phyloP scores from a whole-genome alignment of 495 filamentous ascomycete genomes.

The Tetracladium marchalianum region DNA sequence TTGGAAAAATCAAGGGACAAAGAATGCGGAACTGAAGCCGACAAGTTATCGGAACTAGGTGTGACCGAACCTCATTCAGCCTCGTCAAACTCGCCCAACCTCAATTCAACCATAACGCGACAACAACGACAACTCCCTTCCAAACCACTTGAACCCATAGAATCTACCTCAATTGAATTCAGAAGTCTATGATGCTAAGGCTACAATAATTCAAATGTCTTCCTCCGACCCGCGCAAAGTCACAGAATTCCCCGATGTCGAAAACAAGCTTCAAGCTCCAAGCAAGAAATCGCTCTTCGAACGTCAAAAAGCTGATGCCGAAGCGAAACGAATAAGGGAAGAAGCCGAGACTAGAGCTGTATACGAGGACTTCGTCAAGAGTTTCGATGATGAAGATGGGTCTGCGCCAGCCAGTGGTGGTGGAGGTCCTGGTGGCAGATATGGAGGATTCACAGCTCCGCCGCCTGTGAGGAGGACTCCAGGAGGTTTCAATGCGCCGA shows the following conservation, averaged over 20 bases:
- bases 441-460: constrained; percentile 14
- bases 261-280: constrained; percentile 72
- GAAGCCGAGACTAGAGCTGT: constrained; percentile 85
- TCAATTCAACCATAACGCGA: not conserved
- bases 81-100: not conserved
- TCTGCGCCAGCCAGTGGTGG: constrained; percentile 24
- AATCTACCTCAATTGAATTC: constrained; percentile 19
- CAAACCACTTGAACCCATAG: constrained; percentile 23
- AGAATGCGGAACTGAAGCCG: too few relatives aligned
- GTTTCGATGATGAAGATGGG: constrained; percentile 66
- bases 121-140: not conserved
- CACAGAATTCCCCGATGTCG: constrained; percentile 69
- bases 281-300: constrained; percentile 88
- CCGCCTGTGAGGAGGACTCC: constrained; percentile 43
- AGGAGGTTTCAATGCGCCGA: constrained; percentile 20
- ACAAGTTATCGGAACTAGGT: not conserved
- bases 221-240: constrained; percentile 7
- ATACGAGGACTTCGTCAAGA: constrained; percentile 84
- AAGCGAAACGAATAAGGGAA: constrained; percentile 82
- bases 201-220: too few relatives aligned
- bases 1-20: too few relatives aligned
- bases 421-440: constrained; percentile 31
- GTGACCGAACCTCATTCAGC: not conserved
- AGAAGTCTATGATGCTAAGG: too few relatives aligned
- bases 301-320: constrained; percentile 82